phyloP scores from a whole-genome alignment of 2,329 filamentous ascomycete species.

The Colletotrichum sp. region DNA sequence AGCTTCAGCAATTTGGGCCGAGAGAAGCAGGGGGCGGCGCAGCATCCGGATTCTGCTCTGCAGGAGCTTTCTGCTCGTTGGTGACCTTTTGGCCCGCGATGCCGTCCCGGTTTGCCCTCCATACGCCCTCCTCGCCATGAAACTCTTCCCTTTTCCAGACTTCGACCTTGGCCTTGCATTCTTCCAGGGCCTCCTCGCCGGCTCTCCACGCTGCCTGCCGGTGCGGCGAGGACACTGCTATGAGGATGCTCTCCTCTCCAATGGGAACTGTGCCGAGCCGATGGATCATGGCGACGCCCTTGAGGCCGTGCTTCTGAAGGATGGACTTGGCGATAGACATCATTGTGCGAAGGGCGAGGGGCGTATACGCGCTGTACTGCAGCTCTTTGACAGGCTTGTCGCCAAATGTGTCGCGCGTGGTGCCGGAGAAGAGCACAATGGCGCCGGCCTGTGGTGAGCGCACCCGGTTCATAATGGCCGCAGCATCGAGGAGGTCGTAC shows the following conservation, averaged over 20 bases:
- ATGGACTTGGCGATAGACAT: conserved; percentile 65
- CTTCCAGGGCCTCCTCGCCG: conserved; percentile 87
- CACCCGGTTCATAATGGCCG: conserved; percentile 67
- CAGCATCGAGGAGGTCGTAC: conserved; percentile 61
- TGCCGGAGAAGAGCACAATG: conserved; percentile 79
- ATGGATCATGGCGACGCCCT: conserved; percentile 81
- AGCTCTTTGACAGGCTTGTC: conserved; percentile 76
- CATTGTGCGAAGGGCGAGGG: conserved; percentile 73
- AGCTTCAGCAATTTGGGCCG: neutral
- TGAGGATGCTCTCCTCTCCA: conserved; percentile 91
- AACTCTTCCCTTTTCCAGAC: conserved; percentile 97
- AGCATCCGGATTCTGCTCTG: neutral
- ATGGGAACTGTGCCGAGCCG: conserved; percentile 85
- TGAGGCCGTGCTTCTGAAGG: conserved; percentile 65
- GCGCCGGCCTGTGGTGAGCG: conserved; percentile 77
- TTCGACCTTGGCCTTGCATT: conserved; percentile 86
- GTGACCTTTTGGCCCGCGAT: conserved; percentile 56
- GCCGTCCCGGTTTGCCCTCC: conserved; percentile 88
- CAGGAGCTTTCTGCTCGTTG: conserved; percentile 6
- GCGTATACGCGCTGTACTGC: conserved; percentile 76
- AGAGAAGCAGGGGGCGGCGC: neutral
- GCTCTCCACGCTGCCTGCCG: conserved; percentile 85
- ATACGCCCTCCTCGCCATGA: conserved; percentile 76
- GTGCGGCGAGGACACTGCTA: conserved; percentile 85
- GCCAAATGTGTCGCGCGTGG: conserved; percentile 77